A percentile compares a stretch with the other conserved stretches of the same genome.
These are phyloP conservation scores for Microcera coccophila DNA, from an alignment of 2,329 filamentous ascomycete species.

Conservation along the genomic window DNA sequence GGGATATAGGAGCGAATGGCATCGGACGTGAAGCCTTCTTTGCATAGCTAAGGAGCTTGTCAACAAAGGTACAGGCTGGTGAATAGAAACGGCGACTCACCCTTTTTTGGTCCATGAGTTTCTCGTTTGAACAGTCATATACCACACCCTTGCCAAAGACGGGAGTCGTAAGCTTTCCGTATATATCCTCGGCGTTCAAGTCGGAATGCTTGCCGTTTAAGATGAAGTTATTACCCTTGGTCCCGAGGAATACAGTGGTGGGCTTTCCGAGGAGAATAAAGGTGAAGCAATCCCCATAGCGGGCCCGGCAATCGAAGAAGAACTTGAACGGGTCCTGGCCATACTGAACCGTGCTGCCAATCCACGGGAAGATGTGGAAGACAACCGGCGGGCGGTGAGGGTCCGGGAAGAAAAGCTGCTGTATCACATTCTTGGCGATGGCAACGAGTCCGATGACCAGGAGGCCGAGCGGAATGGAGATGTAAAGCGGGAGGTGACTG, in stretches of 20 bases:
- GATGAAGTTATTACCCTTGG: slow-evolving; percentile 83
- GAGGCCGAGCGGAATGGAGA: slow-evolving; percentile 37
- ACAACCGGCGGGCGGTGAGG: slow-evolving; percentile 75
- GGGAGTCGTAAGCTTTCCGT: slow-evolving; percentile 67
- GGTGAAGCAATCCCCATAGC: slow-evolving; percentile 87
- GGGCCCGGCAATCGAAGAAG: slow-evolving; percentile 69
- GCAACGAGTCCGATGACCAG: slow-evolving; percentile 45
- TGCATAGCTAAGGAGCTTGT: slow-evolving; percentile 59
- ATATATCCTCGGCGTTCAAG: slow-evolving; percentile 86
- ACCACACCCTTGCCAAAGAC: slow-evolving; percentile 81
- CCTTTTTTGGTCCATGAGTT: slow-evolving; percentile 95
- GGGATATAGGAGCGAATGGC: slow-evolving; percentile 70
- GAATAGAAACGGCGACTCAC: slow-evolving; percentile 40
- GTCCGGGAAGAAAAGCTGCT: slow-evolving; percentile 76
- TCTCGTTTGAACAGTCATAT: slow-evolving; percentile 84
- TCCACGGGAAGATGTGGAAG: slow-evolving; percentile 74
- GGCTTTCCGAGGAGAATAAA: slow-evolving; percentile 83
- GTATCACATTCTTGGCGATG: slow-evolving; percentile 72
- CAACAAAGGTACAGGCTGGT: background rate
- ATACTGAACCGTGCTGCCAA: slow-evolving; percentile 88
- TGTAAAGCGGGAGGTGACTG: slow-evolving; percentile 3
- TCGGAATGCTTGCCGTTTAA: slow-evolving; percentile 85
- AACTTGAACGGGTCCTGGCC: slow-evolving; percentile 90
- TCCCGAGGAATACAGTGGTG: slow-evolving; percentile 78
- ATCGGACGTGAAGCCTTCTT: slow-evolving; percentile 69